Conservation (phyloP, 345 rosid genomes). For the Populus deltoides region DNA sequence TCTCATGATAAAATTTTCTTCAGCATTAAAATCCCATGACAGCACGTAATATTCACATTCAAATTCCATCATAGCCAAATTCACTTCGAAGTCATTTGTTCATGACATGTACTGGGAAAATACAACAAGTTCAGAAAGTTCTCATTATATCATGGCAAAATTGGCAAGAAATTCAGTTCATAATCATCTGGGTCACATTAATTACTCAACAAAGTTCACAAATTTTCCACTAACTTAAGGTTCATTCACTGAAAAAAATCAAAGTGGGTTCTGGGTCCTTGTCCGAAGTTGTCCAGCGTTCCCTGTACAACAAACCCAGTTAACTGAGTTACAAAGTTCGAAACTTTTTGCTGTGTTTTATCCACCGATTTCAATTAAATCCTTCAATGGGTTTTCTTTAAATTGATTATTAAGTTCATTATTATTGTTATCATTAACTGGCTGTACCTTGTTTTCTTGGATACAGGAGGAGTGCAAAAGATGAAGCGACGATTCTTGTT, state of each 20-base stretch:
- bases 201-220: background rate
- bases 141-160: slow-evolving; percentile 11
- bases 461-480: slow-evolving; percentile 76
- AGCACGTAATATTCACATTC: background rate
- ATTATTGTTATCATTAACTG: slow-evolving; percentile 12
- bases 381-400: background rate
- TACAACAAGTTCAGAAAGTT: slow-evolving; percentile 5
- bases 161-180: slow-evolving; percentile 10
- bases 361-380: background rate
- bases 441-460: slow-evolving; percentile 89
- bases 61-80: background rate
- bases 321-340: slow-evolving; percentile 9
- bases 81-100: background rate
- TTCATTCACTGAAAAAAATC: slow-evolving; percentile 21
- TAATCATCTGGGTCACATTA: background rate
- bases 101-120: background rate
- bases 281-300: slow-evolving; percentile 37
- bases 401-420: background rate
- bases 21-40: background rate
- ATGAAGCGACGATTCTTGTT: slow-evolving; percentile 52
- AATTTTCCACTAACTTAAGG: slow-evolving; percentile 4
- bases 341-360: background rate
- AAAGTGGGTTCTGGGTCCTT: slow-evolving; percentile 24
- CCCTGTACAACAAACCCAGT: slow-evolving; percentile 20
- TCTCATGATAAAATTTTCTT: background rate